Conservation (phyloP, 768 basidiomycete genomes). For the Russula griseocarnosa region DNA sequence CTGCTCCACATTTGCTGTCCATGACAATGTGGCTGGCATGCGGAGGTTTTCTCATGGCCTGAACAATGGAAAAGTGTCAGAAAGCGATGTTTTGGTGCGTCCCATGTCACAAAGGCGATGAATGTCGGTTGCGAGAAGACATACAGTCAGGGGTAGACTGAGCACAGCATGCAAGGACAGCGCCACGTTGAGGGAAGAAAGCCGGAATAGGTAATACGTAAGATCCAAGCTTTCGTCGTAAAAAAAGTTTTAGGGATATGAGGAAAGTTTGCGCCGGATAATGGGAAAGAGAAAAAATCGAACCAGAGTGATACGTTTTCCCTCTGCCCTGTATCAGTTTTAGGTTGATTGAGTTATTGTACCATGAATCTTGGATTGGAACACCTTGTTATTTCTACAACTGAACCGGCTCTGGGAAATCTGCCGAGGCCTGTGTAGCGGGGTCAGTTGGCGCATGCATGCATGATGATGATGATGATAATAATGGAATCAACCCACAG, state of each 20-base stretch:
- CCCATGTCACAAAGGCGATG: not conserved
- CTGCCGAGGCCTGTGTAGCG: too few relatives aligned
- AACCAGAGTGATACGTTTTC: not conserved
- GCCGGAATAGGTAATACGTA: not conserved
- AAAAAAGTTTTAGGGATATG: not conserved
- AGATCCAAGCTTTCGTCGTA: too few relatives aligned
- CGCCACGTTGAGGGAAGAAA: not conserved
- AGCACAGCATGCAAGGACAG: not conserved
- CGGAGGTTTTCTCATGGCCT: not conserved
- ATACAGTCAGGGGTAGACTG: not conserved
- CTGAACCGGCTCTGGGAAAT: too few relatives aligned
- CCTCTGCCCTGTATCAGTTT: not conserved
- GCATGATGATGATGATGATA: not conserved
- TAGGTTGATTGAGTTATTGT: not conserved
- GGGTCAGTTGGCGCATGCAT: not conserved
- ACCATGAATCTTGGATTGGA: too few relatives aligned
- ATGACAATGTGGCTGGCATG: not conserved
- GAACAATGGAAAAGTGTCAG: not conserved
- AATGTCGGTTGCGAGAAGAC: not conserved
- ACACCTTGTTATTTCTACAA: not conserved
- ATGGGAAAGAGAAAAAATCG: not conserved
- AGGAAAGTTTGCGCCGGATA: not conserved
- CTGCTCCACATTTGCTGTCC: not conserved
- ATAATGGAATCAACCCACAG: too few relatives aligned
- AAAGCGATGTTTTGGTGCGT: not conserved